phyloP scores from a whole-genome alignment of 208 protist species.

The Leishmania arabica region DNA sequence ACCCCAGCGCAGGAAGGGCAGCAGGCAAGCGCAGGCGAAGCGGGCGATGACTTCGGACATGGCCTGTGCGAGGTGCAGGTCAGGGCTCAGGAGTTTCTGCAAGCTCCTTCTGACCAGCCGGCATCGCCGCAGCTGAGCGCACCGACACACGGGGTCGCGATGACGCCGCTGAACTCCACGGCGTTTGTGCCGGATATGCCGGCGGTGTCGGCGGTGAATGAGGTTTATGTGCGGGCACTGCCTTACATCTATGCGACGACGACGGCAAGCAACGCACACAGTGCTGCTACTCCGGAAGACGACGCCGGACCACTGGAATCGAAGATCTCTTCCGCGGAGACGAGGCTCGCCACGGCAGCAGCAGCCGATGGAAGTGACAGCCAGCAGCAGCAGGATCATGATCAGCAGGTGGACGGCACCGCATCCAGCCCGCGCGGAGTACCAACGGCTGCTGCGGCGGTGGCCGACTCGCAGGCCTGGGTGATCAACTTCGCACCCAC shows the following conservation, averaged over 20 bases:
- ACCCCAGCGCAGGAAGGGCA: neutral
- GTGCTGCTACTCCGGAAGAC: neutral
- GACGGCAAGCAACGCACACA: too few species aligned
- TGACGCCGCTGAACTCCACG: neutral
- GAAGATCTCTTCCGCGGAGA: neutral
- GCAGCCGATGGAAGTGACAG: neutral
- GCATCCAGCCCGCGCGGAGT: neutral
- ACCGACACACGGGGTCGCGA: neutral
- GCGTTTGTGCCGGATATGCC: neutral
- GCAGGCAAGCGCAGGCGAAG: neutral
- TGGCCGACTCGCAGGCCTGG: constrained; percentile 55
- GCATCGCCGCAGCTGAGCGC: neutral
- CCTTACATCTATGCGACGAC: neutral
- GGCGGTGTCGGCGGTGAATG: neutral
- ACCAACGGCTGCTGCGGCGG: neutral
- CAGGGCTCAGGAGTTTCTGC: neutral
- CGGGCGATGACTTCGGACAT: neutral
- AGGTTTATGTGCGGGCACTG: neutral
- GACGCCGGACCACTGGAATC: neutral
- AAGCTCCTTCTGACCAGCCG: neutral
- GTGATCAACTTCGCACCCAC: constrained; percentile 62
- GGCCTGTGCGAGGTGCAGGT: neutral
- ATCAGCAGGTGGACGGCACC: neutral
- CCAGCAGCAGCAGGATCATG: neutral
- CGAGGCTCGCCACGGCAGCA: neutral